Conservation (phyloP, 306 rosid genomes). For the Dalbergia cultrata region DNA sequence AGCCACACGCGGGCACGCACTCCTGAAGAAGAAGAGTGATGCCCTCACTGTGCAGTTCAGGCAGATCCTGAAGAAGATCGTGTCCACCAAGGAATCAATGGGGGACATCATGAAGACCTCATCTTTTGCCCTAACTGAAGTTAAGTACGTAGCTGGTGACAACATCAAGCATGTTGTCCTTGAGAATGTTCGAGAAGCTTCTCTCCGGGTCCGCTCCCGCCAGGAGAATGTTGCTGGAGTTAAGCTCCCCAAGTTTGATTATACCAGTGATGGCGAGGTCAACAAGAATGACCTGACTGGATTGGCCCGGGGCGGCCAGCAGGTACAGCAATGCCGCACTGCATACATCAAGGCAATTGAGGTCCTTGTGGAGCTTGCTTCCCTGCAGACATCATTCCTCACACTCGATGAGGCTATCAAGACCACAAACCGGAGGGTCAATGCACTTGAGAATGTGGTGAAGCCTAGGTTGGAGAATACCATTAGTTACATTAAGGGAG, state of each 20-base stretch:
- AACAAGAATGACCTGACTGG: slow-evolving; percentile 87
- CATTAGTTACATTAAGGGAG: slow-evolving; percentile 83
- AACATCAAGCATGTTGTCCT: slow-evolving; percentile 89
- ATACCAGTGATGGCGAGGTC: slow-evolving; percentile 69
- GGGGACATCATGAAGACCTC: slow-evolving; percentile 92
- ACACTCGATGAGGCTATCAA: slow-evolving; percentile 94
- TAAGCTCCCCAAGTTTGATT: slow-evolving; percentile 89
- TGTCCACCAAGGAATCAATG: slow-evolving; percentile 91
- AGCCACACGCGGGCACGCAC: slow-evolving; percentile 95
- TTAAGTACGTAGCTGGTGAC: slow-evolving; percentile 94
- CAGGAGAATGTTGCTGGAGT: slow-evolving; percentile 94
- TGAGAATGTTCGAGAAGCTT: slow-evolving; percentile 82
- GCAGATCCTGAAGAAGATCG: slow-evolving; percentile 84
- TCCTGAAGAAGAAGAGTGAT: slow-evolving; percentile 96
- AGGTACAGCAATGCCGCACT: slow-evolving; percentile 82
- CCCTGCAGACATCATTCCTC: slow-evolving; percentile 94
- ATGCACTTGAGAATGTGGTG: slow-evolving; percentile 90
- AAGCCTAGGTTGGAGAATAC: slow-evolving; percentile 92
- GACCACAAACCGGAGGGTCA: slow-evolving; percentile 91
- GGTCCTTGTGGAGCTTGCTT: slow-evolving; percentile 96
- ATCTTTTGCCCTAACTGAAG: slow-evolving; percentile 87
- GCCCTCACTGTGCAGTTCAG: slow-evolving; percentile 93
- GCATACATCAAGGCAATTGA: slow-evolving; percentile 90
- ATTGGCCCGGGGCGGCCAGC: slow-evolving; percentile 94
- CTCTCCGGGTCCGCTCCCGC: slow-evolving; percentile 85